Conservation (phyloP, 805 yeast genomes). For the Jamesozyma rosinii region DNA sequence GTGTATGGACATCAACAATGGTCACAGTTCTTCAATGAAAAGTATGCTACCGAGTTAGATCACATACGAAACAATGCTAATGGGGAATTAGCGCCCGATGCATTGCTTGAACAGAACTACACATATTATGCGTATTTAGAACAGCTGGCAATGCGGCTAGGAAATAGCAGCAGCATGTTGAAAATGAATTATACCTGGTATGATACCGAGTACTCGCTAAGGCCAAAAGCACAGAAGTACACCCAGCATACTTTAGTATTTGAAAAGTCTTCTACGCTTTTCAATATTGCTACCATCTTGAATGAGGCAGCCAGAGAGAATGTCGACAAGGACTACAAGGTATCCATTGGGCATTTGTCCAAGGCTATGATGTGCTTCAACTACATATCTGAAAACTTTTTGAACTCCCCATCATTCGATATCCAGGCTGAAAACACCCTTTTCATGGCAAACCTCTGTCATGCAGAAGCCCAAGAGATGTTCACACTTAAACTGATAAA, state of each 20-base stretch:
- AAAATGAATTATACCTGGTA: conserved; percentile 65
- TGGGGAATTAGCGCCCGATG: conserved; percentile 25
- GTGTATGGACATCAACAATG: conserved; percentile 27
- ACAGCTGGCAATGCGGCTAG: conserved; percentile 65
- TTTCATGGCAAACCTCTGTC: conserved; percentile 53
- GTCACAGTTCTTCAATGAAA: conserved; percentile 25
- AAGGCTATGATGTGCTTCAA: conserved; percentile 71
- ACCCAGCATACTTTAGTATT: conserved; percentile 77
- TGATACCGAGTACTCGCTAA: conserved; percentile 52
- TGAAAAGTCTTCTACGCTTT: conserved; percentile 79
- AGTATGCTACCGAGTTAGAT: conserved; percentile 20
- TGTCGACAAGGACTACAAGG: conserved; percentile 41
- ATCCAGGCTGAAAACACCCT: conserved; percentile 57
- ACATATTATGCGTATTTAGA: conserved; percentile 77
- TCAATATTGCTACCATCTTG: conserved; percentile 62
- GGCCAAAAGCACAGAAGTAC: conserved; percentile 30
- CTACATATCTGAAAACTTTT: conserved; percentile 66
- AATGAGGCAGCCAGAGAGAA: conserved; percentile 41
- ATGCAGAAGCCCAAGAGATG: conserved; percentile 85
- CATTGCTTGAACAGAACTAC: conserved; percentile 34
- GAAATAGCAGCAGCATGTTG: conserved; percentile 49
- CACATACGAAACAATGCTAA: conserved; percentile 26
- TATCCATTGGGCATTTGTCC: conserved; percentile 53
- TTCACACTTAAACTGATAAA: conserved; percentile 54
- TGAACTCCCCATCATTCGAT: conserved; percentile 83